Conservation (phyloP, 2,329 filamentous ascomycete genomes). For the Elsinoe arachidis region DNA sequence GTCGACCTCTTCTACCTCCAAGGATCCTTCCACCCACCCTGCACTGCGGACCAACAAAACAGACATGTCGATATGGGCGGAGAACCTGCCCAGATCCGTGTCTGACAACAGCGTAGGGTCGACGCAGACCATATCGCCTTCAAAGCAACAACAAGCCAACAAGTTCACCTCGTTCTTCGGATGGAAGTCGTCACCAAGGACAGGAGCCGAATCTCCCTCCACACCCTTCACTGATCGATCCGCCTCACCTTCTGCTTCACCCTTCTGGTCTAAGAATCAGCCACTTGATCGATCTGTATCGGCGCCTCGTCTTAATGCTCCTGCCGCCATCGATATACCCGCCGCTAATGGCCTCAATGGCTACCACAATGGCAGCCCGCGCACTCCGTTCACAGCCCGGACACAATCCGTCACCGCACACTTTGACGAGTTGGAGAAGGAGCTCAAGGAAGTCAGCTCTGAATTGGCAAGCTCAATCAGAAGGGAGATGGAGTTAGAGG, state of each 20-base stretch:
- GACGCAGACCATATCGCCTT: conserved; percentile 16
- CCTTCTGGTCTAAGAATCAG: conserved; percentile 23
- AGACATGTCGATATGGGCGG: conserved; percentile 27
- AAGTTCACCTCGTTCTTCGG: conserved; percentile 58
- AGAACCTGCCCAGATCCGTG: conserved; percentile 27
- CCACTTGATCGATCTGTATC: conserved; percentile 22
- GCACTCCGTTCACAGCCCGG: conserved; percentile 14
- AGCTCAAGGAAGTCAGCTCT: conserved; percentile 83
- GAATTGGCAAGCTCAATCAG: conserved; percentile 90
- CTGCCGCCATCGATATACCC: conserved; percentile 43
- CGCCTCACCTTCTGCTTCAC: conserved; percentile 51
- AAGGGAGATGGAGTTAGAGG: conserved; percentile 92
- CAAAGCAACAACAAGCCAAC: conserved; percentile 35
- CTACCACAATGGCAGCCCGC: conserved; percentile 33
- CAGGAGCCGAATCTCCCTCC: conserved; percentile 50
- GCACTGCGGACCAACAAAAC: conserved; percentile 21
- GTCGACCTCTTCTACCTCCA: conserved; percentile 13
- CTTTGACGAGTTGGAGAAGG: conserved; percentile 85
- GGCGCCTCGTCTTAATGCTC: conserved; percentile 24
- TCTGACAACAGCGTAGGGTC: conserved; percentile 25
- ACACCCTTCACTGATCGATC: conserved; percentile 56
- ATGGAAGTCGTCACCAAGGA: conserved; percentile 50
- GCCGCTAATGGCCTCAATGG: conserved; percentile 43
- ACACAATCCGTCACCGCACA: conserved; percentile 39
- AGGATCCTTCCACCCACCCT: conserved; percentile 17